Percentiles rank a stretch among this genome's conserved stretches.
Evolutionary conservation across 106 monocot species (phyloP).

Genomic region (Allium sativum): DNA sequence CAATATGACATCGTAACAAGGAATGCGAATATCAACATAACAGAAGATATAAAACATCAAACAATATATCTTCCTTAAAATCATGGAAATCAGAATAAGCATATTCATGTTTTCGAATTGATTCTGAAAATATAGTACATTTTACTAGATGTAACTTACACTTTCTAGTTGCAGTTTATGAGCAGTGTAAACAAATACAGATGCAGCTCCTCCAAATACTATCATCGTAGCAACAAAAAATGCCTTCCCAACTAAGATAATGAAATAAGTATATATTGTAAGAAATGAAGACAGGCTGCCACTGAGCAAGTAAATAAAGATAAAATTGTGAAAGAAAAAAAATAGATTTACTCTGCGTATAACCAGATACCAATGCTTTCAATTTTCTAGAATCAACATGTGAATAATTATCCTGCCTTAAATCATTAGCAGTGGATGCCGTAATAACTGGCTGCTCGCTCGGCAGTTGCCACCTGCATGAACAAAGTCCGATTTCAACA

Average conservation of each 20-base stretch:
- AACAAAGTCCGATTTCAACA: too few species aligned
- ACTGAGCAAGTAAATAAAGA: not conserved
- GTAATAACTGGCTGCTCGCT: slow-evolving; percentile 27
- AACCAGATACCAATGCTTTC: slow-evolving; percentile 44
- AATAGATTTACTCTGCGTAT: slow-evolving; percentile 40
- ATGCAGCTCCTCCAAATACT: slow-evolving; percentile 57
- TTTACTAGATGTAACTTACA: slow-evolving; percentile 36
- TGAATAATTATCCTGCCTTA: slow-evolving; percentile 42
- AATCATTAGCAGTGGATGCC: slow-evolving; percentile 72
- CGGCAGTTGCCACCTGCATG: slow-evolving; percentile 65
- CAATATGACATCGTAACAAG: too few species aligned
- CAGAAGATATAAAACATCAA: too few species aligned
- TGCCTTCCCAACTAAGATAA: slow-evolving; percentile 51
- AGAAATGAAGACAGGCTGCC: not conserved
- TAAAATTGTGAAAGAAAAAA: not conserved
- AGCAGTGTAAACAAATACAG: slow-evolving; percentile 25
- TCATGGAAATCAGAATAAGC: too few species aligned
- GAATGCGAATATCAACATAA: too few species aligned
- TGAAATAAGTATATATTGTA: not conserved
- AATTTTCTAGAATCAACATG: slow-evolving; percentile 48
- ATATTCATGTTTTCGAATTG: too few species aligned
- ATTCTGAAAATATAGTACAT: not conserved
- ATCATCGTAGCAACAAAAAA: slow-evolving; percentile 45
- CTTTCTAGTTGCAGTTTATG: slow-evolving; percentile 35
- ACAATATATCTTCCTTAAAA: too few species aligned